Base-by-base conservation (phyloP, 345 rosid species). In the Nasturtium officinale region DNA sequence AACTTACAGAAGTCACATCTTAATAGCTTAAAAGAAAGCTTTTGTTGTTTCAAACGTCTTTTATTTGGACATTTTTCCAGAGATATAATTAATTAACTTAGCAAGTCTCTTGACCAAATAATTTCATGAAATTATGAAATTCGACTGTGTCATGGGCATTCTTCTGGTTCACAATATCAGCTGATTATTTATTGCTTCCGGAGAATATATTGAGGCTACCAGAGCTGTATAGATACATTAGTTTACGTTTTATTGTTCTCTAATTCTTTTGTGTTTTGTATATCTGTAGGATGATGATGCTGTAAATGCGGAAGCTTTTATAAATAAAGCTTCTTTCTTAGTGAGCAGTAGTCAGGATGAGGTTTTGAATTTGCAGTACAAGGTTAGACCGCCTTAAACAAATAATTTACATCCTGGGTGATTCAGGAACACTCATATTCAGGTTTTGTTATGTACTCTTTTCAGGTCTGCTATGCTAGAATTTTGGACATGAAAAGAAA, bases 401-500 rank as follows among this genome's bases (percentile, higher is more conserved):
- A 47, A 28, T 33, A 35, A 21, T 70, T 37, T 17, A 28, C 12
- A 7, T 70, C 17, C 29, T 77, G 50, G 15, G 48, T 64, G 23
- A 65, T 17, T 65, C 18, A 56, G 46, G 50, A 30, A 20, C 40
- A 28, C 11, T 50, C 16, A 1, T 52, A 7, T 42, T 32, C 2
- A 6, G 1, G 51, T 29, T 50, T 64, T 40, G 18, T 65, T 45
- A 9, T 56, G 61, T 65, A 33, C 28, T 67, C 11, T 69, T 66
- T 37, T 60, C 78, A 91, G 99, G 96, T 91, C 74, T 89, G 97
- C 75, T 90, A 89, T 88, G 97, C 99, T 61, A 89, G 96, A 79
- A 91, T 94, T 84, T 84, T 91, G 88, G 97, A 94, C 81, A 83
- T 94, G 67, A 95, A 95, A 82, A 84, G 99, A 79, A 95, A 95